Conservation (phyloP, 1,284 basidiomycete species). For the Rhodotorula mucilaginosa region DNA sequence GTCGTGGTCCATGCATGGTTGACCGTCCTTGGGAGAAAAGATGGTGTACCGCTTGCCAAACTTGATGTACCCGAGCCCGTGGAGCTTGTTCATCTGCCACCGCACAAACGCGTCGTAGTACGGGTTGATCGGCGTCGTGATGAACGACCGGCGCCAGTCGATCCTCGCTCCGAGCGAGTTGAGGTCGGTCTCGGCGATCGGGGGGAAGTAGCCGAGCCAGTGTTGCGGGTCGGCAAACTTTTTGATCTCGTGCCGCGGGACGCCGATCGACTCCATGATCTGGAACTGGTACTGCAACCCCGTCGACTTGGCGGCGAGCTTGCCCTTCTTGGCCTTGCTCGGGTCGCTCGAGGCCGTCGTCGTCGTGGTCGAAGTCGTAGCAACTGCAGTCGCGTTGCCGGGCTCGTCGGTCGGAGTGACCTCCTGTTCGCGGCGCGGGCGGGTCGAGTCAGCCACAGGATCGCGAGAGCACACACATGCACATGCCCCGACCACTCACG, state of each 20-base stretch:
- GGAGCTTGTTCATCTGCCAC: conserved; percentile 96
- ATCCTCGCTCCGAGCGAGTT: conserved; percentile 85
- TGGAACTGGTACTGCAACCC: conserved; percentile 98
- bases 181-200: conserved; percentile 86
- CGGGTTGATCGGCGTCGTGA: conserved; percentile 93
- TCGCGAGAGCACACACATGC: not conserved
- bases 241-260: conserved; percentile 86
- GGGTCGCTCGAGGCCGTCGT: conserved; percentile 54
- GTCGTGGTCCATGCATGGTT: conserved; percentile 99
- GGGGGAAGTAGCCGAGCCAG: conserved; percentile 95
- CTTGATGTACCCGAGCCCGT: conserved; percentile 83
- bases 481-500: not conserved
- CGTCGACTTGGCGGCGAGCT: conserved; percentile 87
- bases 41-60: conserved; percentile 99
- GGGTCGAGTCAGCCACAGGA: not conserved
- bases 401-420: conserved; percentile 24
- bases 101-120: conserved; percentile 97
- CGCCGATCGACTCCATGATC: conserved; percentile 89
- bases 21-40: conserved; percentile 98
- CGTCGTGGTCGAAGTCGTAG: conserved; percentile 51
- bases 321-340: conserved; percentile 90
- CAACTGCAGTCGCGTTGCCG: conserved; percentile 26
- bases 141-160: conserved; percentile 94
- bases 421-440: conserved; percentile 1
- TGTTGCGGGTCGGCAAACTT: conserved; percentile 90